These are phyloP conservation scores for Leishmania tarentolae DNA, from an alignment of 208 protist species.

Conservation along the genomic window DNA sequence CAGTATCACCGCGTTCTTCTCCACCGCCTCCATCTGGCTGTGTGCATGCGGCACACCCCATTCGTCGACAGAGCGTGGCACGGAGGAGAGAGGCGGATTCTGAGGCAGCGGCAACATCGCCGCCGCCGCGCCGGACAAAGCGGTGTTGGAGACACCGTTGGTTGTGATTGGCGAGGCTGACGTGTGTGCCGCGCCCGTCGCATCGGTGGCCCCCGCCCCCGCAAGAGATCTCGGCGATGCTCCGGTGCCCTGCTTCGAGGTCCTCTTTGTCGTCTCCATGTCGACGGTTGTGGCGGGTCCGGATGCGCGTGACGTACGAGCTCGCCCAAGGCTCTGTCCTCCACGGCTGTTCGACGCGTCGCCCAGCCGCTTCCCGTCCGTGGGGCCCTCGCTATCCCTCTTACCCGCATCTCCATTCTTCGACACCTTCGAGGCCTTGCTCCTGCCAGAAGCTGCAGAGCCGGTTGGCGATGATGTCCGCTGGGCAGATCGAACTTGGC, in stretches of 20 bases:
- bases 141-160: not conserved
- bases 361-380: not conserved
- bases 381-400: not conserved
- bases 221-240: not conserved
- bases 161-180: not conserved
- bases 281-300: not conserved
- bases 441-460: not conserved
- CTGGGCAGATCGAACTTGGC: not conserved
- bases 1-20: constrained; percentile 74
- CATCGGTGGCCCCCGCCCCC: not conserved
- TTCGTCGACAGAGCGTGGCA: constrained; percentile 36
- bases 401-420: not conserved
- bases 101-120: constrained; percentile 4
- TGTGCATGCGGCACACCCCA: constrained; percentile 48
- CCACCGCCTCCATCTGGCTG: constrained; percentile 60
- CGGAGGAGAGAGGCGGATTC: constrained; percentile 21
- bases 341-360: not conserved
- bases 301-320: too few species aligned
- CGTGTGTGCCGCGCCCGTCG: not conserved
- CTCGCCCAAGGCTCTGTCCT: not conserved
- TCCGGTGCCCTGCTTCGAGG: not conserved
- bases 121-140: not conserved
- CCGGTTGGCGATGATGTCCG: not conserved
- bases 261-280: not conserved
- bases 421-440: not conserved